Base-by-base conservation (phyloP, 2,329 filamentous ascomycete species). In the Arachnopeziza araneosa region DNA sequence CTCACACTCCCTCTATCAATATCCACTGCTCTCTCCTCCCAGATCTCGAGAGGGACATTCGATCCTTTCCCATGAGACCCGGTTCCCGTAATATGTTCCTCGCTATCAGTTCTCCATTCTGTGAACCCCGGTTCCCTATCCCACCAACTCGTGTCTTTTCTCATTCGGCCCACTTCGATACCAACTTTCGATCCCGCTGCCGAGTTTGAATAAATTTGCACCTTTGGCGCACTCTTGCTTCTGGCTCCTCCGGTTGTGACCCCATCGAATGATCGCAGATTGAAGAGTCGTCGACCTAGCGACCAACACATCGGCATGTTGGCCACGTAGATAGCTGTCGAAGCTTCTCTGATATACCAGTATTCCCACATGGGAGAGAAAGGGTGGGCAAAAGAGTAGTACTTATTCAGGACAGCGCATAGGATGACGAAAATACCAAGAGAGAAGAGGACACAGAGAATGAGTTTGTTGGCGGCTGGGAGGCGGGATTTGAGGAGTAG, bases 271-370 rank as follows among this genome's bases (percentile, higher is more conserved):
- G 68, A 60, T 22, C 60, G 63, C 21, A 71, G 61, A 14, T 69
- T 67, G 64, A 79, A 74, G 58, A 75, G 68, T 55, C 78, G 74
- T 26, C 78, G 75, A 52, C 83, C 67, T 17, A 83, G 73, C 1
- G 79, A 76, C 80, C 80, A 84, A 57, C 82, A 77, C 54, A 79
- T 74, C 0, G 81, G 81, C 2, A 83, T 71, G 65, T 83, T 84
- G 63, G 79, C 75, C 10, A 83, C 79, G 61, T 78, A 78, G 5
- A 83, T 74, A 8, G 80, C 80, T 1, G 81, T 79, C 24, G 74
- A 77, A 10, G 79, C 78, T 74, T 84, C 81, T 58, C 81, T 75
- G 22, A 78, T 75, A 67, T 83, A 83, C 80, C 81, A 84, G 21
- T 78, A 68, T 36, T 63, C 67, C 69, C 69, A 72, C 57, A 59